Evolutionary conservation across 2,329 filamentous ascomycete genomes (phyloP).

Genomic region (Neofusicoccum ribis): DNA sequence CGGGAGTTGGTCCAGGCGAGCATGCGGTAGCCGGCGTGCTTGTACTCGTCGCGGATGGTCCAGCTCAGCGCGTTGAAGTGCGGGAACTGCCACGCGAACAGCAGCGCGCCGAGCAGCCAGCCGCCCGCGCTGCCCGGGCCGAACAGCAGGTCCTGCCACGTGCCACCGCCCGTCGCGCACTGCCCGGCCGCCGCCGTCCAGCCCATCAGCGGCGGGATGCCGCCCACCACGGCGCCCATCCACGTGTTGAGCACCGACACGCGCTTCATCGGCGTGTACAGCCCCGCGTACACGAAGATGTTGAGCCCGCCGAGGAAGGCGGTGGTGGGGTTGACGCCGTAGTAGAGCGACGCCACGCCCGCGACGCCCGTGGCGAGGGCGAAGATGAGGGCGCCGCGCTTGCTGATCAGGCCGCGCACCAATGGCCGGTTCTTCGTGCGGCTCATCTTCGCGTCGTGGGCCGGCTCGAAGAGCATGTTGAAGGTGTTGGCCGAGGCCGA

Average conservation of each 20-base stretch:
- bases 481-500: conserved; percentile 90
- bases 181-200: conserved; percentile 95
- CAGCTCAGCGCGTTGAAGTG: conserved; percentile 96
- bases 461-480: conserved; percentile 95
- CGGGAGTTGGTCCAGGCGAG: conserved; percentile 84
- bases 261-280: conserved; percentile 92
- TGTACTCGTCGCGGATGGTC: conserved; percentile 87
- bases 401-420: conserved; percentile 75
- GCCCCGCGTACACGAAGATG: conserved; percentile 83
- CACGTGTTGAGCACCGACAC: conserved; percentile 88
- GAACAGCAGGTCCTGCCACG: conserved; percentile 76
- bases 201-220: conserved; percentile 94
- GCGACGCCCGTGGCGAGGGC: conserved; percentile 69
- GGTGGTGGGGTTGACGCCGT: conserved; percentile 91
- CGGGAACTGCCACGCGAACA: conserved; percentile 97
- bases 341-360: conserved; percentile 74
- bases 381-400: conserved; percentile 72
- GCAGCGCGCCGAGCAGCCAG: conserved; percentile 80
- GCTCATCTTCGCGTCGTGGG: conserved; percentile 88
- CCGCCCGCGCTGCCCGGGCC: conserved; percentile 71
- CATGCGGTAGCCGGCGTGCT: conserved; percentile 66
- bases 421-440: conserved; percentile 90
- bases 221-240: conserved; percentile 89
- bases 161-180: conserved; percentile 58
- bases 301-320: conserved; percentile 82